Evolutionary conservation across 2,329 filamentous ascomycete species (phyloP).

Genomic region (Macrophomina tecta): DNA sequence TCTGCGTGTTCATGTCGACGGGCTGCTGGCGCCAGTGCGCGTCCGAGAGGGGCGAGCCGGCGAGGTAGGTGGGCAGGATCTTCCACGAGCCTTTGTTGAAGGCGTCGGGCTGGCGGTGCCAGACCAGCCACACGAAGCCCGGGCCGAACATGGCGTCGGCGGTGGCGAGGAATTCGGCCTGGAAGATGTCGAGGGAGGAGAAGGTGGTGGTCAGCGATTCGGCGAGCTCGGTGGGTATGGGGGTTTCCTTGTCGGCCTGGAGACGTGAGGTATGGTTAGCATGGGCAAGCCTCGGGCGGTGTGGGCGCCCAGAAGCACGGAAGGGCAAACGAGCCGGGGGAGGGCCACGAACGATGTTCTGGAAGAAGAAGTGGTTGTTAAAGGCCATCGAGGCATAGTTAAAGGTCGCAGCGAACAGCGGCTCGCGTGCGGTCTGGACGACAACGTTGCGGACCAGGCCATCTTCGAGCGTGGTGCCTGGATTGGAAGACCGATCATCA

Average conservation of each 20-base stretch:
- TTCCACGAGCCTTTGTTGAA: constrained; percentile 59
- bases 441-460: constrained; percentile 70
- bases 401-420: constrained; percentile 79
- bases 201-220: constrained; percentile 72
- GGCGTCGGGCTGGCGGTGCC: constrained; percentile 50
- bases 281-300: constrained; percentile 24
- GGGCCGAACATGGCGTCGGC: constrained; percentile 94
- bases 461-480: constrained; percentile 70
- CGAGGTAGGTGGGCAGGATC: constrained; percentile 87
- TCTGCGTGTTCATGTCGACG: constrained; percentile 71
- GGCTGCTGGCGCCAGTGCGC: constrained; percentile 79
- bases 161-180: constrained; percentile 77
- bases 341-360: constrained; percentile 51
- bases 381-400: constrained; percentile 96
- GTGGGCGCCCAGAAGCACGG: constrained; percentile 20
- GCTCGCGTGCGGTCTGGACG: constrained; percentile 78
- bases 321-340: not conserved
- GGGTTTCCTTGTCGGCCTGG: constrained; percentile 11
- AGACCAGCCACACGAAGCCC: constrained; percentile 94
- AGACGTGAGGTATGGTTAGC: constrained; percentile 28
- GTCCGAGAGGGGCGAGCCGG: constrained; percentile 83
- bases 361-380: constrained; percentile 89
- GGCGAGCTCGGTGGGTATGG: constrained; percentile 65
- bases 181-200: constrained; percentile 81
- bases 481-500: constrained; percentile 19